Percentiles rank a stretch among this genome's conserved stretches.
These are phyloP conservation scores for Volvox carteri DNA, from an alignment of 163 green algal genomes.

Conservation along the genomic window DNA sequence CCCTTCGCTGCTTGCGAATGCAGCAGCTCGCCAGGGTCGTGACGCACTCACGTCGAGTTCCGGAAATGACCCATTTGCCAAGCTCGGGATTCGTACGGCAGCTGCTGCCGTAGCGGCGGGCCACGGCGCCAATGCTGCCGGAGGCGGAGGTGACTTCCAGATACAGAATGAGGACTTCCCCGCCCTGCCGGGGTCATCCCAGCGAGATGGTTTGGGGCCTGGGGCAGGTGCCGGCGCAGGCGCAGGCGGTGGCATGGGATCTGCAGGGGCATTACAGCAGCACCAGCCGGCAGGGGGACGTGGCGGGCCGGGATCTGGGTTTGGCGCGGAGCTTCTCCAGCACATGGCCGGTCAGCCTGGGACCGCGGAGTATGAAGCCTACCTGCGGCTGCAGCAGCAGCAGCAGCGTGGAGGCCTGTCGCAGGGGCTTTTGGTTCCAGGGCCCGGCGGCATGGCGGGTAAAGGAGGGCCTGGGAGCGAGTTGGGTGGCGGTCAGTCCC, in stretches of 20 bases:
- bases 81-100: slow-evolving; percentile 45
- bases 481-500: neutral
- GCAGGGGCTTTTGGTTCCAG: slow-evolving; percentile 10
- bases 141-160: slow-evolving; percentile 60
- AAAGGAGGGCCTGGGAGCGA: neutral
- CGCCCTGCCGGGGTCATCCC: slow-evolving; percentile 73
- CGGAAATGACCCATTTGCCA: slow-evolving; percentile 49
- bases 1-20: slow-evolving; percentile 71
- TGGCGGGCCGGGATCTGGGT: neutral
- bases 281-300: slow-evolving; percentile 26
- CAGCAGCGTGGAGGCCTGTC: slow-evolving; percentile 47
- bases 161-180: slow-evolving; percentile 90
- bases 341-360: neutral
- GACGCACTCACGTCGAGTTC: neutral
- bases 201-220: slow-evolving; percentile 33
- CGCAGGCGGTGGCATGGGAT: neutral
- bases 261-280: neutral
- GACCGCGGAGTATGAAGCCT: slow-evolving; percentile 44
- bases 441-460: neutral
- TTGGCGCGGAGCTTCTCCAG: slow-evolving; percentile 38
- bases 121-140: neutral
- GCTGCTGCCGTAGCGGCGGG: slow-evolving; percentile 37
- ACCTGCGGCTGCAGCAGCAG: slow-evolving; percentile 62
- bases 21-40: slow-evolving; percentile 30
- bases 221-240: neutral